Evolutionary conservation across 345 rosid genomes (phyloP), one percentile per base, ranked within the genome.

Genomic region (Odontarrhena argentea): DNA sequence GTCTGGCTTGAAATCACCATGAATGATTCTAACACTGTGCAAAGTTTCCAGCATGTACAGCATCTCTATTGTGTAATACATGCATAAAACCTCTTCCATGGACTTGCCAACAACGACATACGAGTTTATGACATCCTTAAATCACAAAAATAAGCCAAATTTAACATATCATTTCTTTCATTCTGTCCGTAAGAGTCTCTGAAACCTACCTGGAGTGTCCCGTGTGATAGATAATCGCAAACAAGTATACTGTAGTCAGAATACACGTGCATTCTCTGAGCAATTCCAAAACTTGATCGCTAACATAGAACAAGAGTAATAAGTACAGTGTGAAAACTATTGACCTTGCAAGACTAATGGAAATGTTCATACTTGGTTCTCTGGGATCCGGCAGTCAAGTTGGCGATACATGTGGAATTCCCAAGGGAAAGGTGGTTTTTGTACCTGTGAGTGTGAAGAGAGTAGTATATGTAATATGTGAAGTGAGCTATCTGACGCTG

Each of bases 1-100:
- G 68, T 94, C 97, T 55, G 97, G 96, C 83, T 88, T 94, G 80
- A 94, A 91, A 81, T 94, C 99, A 73, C 97, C 99, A 78, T 94
- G 97, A 70, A 94, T 81, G 76, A 94, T 83, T 74, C 97, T 95
- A 65, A 79, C 88, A 68, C 74, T 55, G 74, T 94, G 99, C 82
- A 94, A 77, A 74, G 79, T 83, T 76, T 91, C 99, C 78, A 91
- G 73, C 88, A 94, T 91, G 76, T 79, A 68, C 56, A 94, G 85
- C 96, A 94, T 87, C 78, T 91, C 95, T 71, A 78, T 74, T 22
- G 99, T 88, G 87, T 88, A 94, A 80, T 88, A 94, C 25, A 94
- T 84, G 65, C 95, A 88, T 55, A 94, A 70, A 43, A 82, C 84
- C 80, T 94, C 97, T 71, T 94, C 97, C 97, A 94, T 94, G 73